Conservation (phyloP, 1,284 basidiomycete species). For the Omphalotus olearius region DNA sequence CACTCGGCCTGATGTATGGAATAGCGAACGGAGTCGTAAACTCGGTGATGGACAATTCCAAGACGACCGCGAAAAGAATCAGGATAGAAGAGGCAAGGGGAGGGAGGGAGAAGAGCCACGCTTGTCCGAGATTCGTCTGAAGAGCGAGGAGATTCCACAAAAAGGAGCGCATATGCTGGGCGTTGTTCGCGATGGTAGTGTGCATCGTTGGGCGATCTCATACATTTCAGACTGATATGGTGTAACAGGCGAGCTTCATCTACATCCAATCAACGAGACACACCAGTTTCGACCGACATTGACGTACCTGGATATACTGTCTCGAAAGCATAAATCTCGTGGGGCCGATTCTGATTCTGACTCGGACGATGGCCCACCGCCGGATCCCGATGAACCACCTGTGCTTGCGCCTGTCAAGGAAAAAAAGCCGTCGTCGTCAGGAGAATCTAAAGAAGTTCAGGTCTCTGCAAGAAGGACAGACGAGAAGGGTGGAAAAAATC, state of each 20-base stretch:
- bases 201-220: constrained; percentile 3
- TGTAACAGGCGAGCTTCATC: constrained; percentile 58
- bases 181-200: constrained; percentile 63
- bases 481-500: constrained; percentile 37
- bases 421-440: constrained; percentile 29
- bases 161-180: constrained; percentile 68
- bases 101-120: constrained; percentile 53
- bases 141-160: constrained; percentile 65
- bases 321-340: constrained; percentile 54
- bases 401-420: constrained; percentile 45
- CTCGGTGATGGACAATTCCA: constrained; percentile 59
- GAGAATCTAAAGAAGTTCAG: constrained; percentile 69
- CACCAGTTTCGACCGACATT: constrained; percentile 78
- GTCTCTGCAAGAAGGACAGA: constrained; percentile 68
- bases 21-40: constrained; percentile 57
- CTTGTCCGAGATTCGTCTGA: constrained; percentile 63
- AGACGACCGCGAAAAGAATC: constrained; percentile 73
- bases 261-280: constrained; percentile 73
- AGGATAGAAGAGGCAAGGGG: constrained; percentile 46
- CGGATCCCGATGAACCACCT: constrained; percentile 68
- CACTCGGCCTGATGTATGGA: constrained; percentile 75
- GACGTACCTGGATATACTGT: constrained; percentile 70
- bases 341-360: constrained; percentile 61
- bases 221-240: constrained; percentile 11
- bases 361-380: constrained; percentile 73